Base-by-base conservation (phyloP, 1,284 basidiomycete genomes). In the Melampsora larici-populina region DNA sequence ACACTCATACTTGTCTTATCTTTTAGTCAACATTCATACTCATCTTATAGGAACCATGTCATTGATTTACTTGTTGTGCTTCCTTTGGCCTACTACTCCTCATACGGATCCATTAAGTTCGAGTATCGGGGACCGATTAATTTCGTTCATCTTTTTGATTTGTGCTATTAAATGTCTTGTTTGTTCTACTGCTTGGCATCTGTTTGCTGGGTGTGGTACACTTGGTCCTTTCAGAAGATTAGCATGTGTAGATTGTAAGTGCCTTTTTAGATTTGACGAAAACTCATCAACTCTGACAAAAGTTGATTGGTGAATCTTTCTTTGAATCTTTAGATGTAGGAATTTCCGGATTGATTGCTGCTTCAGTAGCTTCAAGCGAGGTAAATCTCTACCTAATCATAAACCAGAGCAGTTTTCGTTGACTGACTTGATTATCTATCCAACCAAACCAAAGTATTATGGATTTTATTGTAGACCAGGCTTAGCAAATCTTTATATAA, bases 121-220 rank as follows among this genome's bases (percentile, higher is more conserved):
- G 15, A 68, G 51, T 24, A 24, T 67, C 13, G 33, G 40, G 17
- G 73, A 76, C 46, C 51, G 73, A 31, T n/a, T 63, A 17, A 69
- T 76, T 60, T 66, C 62, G 36, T 31, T 76, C 36, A 60, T 76
- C 55, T 76, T 76, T 51, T 18, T 76, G 21, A 55, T 76, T 21
- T 68, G 73, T 49, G 73, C 73, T n/a, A 76, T 76, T 55, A 76
- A 76, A 33, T 76, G 73, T 46, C 21, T 76, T 18, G 66, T 76
- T 31, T 76, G 65, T 49, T 76, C 73, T 9, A 76, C 73, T 51
- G 73, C 73, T 21, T 76, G 73, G 73, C 73, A 76, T 63, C 66
- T 76, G 24, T 76, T 76, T 60, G 51, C 73, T 43, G 73, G 73
- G 11, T 76, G 73, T 63, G 73, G 65, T 18, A 76, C 65, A 8